phyloP scores from a whole-genome alignment of 2,329 filamentous ascomycete genomes.

The Colletotrichum brevisporum region DNA sequence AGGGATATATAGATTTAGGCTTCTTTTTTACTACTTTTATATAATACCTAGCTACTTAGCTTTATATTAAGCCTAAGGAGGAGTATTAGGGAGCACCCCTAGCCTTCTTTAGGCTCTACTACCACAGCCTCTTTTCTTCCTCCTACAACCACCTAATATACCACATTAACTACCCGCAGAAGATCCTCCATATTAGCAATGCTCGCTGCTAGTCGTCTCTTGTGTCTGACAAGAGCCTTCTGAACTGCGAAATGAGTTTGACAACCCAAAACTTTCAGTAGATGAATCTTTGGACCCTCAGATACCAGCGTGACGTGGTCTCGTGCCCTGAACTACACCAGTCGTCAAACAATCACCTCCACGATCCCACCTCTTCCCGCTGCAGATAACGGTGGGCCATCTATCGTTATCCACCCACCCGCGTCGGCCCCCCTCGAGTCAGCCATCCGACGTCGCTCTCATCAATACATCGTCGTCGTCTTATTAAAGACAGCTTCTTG shows the following conservation, averaged over 20 bases:
- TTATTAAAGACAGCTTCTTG: constrained; percentile 17
- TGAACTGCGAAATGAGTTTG: not conserved
- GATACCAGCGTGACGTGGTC: not conserved
- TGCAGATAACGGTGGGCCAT: constrained; percentile 38
- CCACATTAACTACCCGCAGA: too few relatives aligned
- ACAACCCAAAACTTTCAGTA: not conserved
- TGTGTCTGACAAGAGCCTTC: not conserved
- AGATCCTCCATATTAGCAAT: too few relatives aligned
- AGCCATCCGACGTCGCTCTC: constrained; percentile 39
- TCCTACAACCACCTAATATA: too few relatives aligned
- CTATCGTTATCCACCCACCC: constrained; percentile 34
- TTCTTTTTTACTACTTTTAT: too few relatives aligned
- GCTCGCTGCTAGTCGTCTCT: too few relatives aligned
- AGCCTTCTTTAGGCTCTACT: too few relatives aligned
- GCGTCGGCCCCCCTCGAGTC: constrained; percentile 35
- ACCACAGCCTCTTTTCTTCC: too few relatives aligned
- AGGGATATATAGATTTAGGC: too few relatives aligned
- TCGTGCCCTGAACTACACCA: not conserved
- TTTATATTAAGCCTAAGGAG: too few relatives aligned
- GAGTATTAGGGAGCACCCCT: too few relatives aligned
- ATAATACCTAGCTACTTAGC: too few relatives aligned
- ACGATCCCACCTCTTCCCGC: constrained; percentile 19
- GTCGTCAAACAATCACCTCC: constrained; percentile 14
- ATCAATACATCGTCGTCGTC: not conserved
- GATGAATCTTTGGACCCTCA: not conserved